Conservation (phyloP, 495 filamentous ascomycete genomes). For the Daldinia concentrica region DNA sequence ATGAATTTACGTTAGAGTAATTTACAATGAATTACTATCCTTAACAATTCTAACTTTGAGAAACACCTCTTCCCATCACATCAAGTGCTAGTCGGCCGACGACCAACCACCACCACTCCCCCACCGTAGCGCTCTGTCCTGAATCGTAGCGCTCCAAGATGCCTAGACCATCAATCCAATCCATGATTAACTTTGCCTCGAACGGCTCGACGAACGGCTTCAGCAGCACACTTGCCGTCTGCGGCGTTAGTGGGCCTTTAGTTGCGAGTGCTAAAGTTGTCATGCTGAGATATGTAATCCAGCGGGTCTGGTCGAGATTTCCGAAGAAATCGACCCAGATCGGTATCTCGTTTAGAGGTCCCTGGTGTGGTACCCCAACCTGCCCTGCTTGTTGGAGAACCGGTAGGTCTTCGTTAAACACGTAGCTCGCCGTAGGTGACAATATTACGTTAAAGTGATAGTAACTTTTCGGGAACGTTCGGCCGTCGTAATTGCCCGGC, state of each 20-base stretch:
- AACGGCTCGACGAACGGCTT: constrained; percentile 71
- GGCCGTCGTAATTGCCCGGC: constrained; percentile 72
- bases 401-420: constrained; percentile 64
- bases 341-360: constrained; percentile 62
- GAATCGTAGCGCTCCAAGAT: constrained; percentile 49
- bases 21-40: background rate
- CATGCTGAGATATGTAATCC: constrained; percentile 70
- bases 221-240: constrained; percentile 63
- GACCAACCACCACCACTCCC: constrained; percentile 77
- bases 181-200: constrained; percentile 71
- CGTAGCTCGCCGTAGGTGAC: constrained; percentile 65
- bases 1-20: background rate
- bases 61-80: background rate
- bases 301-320: constrained; percentile 66
- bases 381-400: constrained; percentile 51
- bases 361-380: constrained; percentile 43
- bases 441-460: constrained; percentile 71
- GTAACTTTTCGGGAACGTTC: constrained; percentile 71
- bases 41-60: background rate
- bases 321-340: constrained; percentile 84
- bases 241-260: constrained; percentile 64
- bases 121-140: constrained; percentile 58
- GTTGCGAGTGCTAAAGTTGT: constrained; percentile 67
- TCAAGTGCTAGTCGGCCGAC: constrained; percentile 40
- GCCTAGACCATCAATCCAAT: constrained; percentile 69